phyloP scores from a whole-genome alignment of 2,329 filamentous ascomycete species.

The Scortechinia acanthostroma region DNA sequence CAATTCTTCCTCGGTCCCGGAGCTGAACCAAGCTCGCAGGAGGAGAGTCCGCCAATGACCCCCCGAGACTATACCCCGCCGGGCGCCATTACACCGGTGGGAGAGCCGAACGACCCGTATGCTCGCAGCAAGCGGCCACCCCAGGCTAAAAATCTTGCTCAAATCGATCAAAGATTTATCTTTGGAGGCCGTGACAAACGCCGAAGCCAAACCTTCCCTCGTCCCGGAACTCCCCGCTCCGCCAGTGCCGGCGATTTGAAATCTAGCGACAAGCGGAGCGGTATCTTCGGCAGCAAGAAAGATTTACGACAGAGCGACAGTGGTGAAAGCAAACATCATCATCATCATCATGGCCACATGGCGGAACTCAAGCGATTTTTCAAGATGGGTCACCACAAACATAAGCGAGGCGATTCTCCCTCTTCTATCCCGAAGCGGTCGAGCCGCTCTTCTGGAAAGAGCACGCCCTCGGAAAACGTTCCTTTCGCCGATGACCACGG shows the following conservation, averaged over 20 bases:
- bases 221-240: background rate
- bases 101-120: conserved; percentile 79
- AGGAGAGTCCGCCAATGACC: conserved; percentile 54
- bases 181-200: conserved; percentile 41
- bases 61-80: conserved; percentile 58
- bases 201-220: conserved; percentile 31
- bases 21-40: conserved; percentile 46
- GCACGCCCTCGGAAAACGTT: conserved; percentile 49
- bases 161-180: conserved; percentile 75
- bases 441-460: conserved; percentile 27
- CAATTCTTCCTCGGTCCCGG: conserved; percentile 46
- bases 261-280: conserved; percentile 40
- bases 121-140: conserved; percentile 73
- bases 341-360: conserved; percentile 72
- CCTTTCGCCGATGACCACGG: conserved; percentile 94
- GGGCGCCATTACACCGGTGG: conserved; percentile 71
- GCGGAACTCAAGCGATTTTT: conserved; percentile 95
- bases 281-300: conserved; percentile 33
- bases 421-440: conserved; percentile 36
- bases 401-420: conserved; percentile 62
- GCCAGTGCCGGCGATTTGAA: conserved; percentile 11
- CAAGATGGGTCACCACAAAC: conserved; percentile 68
- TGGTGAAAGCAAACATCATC: conserved; percentile 33
- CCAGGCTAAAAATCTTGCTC: conserved; percentile 55
- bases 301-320: conserved; percentile 37